Percentiles rank a stretch among this genome's conserved stretches.
These are phyloP conservation scores for Xylaria sp. DNA, from an alignment of 2,329 filamentous ascomycete genomes.

Conservation along the genomic window DNA sequence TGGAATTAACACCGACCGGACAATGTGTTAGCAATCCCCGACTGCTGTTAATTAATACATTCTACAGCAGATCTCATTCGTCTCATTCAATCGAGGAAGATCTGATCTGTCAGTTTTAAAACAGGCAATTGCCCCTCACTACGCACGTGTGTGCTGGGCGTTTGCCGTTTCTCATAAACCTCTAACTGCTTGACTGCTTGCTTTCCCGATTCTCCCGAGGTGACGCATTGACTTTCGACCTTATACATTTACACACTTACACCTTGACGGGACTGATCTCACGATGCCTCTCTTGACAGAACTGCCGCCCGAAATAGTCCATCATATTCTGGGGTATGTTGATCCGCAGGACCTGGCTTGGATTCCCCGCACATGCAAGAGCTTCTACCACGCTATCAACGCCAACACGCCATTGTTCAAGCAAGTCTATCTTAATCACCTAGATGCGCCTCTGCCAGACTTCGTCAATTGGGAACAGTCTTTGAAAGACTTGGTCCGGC, in stretches of 20 bases:
- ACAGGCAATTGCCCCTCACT: not conserved
- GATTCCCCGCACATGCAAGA: constrained; percentile 62
- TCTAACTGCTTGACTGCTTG: not conserved
- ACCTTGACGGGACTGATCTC: not conserved
- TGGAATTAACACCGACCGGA: constrained; percentile 13
- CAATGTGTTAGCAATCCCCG: constrained; percentile 9
- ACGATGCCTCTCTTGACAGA: constrained; percentile 51
- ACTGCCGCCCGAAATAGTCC: constrained; percentile 71
- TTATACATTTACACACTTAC: not conserved
- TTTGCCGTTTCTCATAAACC: not conserved
- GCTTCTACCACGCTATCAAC: constrained; percentile 64
- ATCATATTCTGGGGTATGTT: constrained; percentile 67
- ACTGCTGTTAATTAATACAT: not conserved
- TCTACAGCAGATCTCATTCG: not conserved
- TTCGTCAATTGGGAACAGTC: constrained; percentile 55
- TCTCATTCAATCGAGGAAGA: not conserved
- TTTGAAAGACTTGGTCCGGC: constrained; percentile 56
- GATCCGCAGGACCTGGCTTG: constrained; percentile 65
- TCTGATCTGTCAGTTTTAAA: constrained; percentile 13
- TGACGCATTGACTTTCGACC: not conserved
- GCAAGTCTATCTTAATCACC: constrained; percentile 66
- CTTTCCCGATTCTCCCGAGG: not conserved
- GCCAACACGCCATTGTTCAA: constrained; percentile 70
- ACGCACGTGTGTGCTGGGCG: not conserved
- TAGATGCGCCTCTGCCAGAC: constrained; percentile 57